Base-by-base conservation (phyloP, 2,329 filamentous ascomycete species). In the Triangularia verruculosa region DNA sequence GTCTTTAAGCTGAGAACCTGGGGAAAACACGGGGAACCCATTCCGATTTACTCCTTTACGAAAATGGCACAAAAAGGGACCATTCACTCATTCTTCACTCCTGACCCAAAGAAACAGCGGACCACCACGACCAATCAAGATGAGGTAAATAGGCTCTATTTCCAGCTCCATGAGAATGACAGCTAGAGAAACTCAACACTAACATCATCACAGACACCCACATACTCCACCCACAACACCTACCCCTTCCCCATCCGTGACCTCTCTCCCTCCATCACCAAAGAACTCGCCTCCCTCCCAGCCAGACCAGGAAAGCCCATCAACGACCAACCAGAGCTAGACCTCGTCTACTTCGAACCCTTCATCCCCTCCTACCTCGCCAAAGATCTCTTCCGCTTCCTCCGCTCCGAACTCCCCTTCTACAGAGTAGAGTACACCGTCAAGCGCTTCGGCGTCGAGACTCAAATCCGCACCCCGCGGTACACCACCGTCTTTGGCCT, bases 381-480 rank as follows among this genome's bases (percentile, higher is more conserved):
- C 20, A 79, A 80, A 3, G 78, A 84, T 3, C 75, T 92, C 0
- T 94, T 93, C 74, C 77, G 86, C 13, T 92, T 92, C 71, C 80
- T 94, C 1, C 85, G 91, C 1, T 75, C 80, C n/a, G 83, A 89
- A 65, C 76, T 94, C 1, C 89, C 89, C 8, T 93, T 93, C 76
- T 92, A 93, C 70, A 83, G 89, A 59, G 90, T 93, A 3, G 82
- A 86, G 69, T 93, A 93, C 70, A 86, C 82, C 30, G 91, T 93
- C 70, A 88, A 86, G 61, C 84, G 91, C 7, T 86, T 86, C 2
- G 82, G 84, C 1, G 74, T 84, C 1, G 82, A 87, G 61, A 89
- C 87, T 0, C 79, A 84, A 22, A 86, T 93, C 72, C 76, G 75
- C 51, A 86, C 82, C 4, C 82, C 82, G 39, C 78, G 82, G 62